Base-by-base conservation (phyloP, 495 filamentous ascomycete species). In the Schizothecium vesticola region DNA sequence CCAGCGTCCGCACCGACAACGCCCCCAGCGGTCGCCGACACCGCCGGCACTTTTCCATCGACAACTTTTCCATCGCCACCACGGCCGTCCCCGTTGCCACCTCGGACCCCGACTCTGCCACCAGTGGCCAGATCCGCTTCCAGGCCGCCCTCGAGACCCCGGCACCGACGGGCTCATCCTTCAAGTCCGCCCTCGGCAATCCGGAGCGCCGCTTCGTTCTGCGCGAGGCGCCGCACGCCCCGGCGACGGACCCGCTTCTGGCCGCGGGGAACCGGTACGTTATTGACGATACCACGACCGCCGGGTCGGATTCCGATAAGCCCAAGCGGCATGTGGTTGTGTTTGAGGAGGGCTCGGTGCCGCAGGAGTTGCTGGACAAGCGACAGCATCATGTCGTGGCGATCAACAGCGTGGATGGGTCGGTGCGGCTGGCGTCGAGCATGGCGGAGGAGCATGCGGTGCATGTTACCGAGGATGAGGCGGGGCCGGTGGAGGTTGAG, bases 41-140 rank as follows among this genome's bases (percentile, higher is more conserved):
- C 23, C 74, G 72, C 62, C 67, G 75, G 1, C 72, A 76, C n/a
- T 76, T 77, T 33, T 74, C 74, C 51, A 71, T 76, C 28, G 74
- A 73, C 56, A 76, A 75, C 68, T 70, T 74, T 62, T 75, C 74
- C 16, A 56, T 73, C 21, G 66, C 68, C 3, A 74, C 72, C 2
- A 72, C 67, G 4, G 66, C 73, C 24, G 26, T 72, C 5, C 66
- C 72, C 25, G 64, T 22, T 51, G 58, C 22, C 24, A 24, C 2
- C 11, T 16, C n/a, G 9, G 69, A 71, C 3, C 28, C 33, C 16
- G 65, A 64, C 5, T 51, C 43, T 2, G 43, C 19, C 19, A 19
- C 31, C 11, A n/a, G 58, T 2, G 68, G 61, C 2, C 73, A 69
- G 21, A 67, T 73, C 56, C 74, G 74, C n/a, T 74, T 74, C 70